These are phyloP conservation scores for Neohortaea acidophila DNA, from an alignment of 495 filamentous ascomycete species.

Conservation along the genomic window DNA sequence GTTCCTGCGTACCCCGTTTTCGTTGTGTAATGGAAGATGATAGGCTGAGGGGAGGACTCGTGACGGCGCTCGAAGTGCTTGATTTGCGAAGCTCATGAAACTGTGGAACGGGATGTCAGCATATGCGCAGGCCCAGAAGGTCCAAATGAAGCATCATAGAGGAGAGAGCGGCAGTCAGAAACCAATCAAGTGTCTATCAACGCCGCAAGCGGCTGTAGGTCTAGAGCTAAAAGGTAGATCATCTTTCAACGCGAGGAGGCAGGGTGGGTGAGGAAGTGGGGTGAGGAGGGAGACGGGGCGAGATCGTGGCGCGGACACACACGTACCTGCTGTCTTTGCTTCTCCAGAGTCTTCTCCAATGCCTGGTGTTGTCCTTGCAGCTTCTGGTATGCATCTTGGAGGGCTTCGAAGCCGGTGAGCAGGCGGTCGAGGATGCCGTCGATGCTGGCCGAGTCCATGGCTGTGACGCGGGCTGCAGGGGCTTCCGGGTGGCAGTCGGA, in stretches of 20 bases:
- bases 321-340: slow-evolving; percentile 27
- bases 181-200: slow-evolving; percentile 17
- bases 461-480: too few relatives aligned
- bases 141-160: not conserved
- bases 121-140: not conserved
- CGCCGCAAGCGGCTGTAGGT: slow-evolving; percentile 40
- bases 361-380: slow-evolving; percentile 22
- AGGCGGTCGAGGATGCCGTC: slow-evolving; percentile 19
- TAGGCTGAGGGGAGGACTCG: slow-evolving; percentile 14
- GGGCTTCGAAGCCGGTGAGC: slow-evolving; percentile 23
- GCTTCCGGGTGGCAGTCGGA: too few relatives aligned
- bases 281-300: too few relatives aligned
- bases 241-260: slow-evolving; percentile 32
- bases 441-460: not conserved
- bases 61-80: slow-evolving; percentile 2
- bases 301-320: too few relatives aligned
- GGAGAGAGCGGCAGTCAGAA: slow-evolving; percentile 11
- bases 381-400: slow-evolving; percentile 25
- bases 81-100: slow-evolving; percentile 25
- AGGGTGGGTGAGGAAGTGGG: not conserved
- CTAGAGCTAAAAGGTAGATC: slow-evolving; percentile 52
- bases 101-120: slow-evolving; percentile 17
- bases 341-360: slow-evolving; percentile 25
- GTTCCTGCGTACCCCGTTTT: slow-evolving; percentile 8
- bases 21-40: slow-evolving; percentile 11